phyloP scores from a whole-genome alignment of 495 filamentous ascomycete genomes.

The Cercophora newfieldiana region DNA sequence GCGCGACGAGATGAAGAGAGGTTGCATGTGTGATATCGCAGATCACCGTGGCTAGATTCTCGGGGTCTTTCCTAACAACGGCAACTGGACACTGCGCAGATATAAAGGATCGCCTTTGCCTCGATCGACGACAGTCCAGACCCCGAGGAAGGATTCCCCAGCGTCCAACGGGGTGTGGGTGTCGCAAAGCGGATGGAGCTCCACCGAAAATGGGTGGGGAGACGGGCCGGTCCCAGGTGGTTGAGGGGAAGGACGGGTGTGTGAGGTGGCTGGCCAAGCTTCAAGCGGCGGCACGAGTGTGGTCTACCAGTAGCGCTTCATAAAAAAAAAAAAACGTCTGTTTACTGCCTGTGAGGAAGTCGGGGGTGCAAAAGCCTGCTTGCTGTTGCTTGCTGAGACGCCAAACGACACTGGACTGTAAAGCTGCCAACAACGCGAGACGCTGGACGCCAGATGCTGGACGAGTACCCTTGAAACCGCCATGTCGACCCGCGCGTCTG shows the following conservation, averaged over 20 bases:
- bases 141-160: neutral
- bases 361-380: neutral
- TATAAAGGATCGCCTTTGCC: neutral
- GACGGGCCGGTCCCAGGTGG: neutral
- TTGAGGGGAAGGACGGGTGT: neutral
- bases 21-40: neutral
- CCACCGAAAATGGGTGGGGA: conserved; percentile 10
- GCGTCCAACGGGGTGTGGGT: neutral
- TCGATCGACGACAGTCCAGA: conserved; percentile 5
- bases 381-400: neutral
- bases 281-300: neutral
- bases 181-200: conserved; percentile 13
- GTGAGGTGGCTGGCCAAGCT: neutral
- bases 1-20: neutral
- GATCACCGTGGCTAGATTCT: too few relatives aligned
- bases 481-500: conserved; percentile 4
- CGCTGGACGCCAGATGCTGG: conserved; percentile 5
- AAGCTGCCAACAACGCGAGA: neutral
- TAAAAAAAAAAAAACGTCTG: neutral
- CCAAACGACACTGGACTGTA: neutral
- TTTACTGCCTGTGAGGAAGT: too few relatives aligned
- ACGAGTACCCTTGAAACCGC: conserved; percentile 6
- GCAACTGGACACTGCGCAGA: too few relatives aligned
- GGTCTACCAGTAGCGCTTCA: neutral
- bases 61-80: too few relatives aligned